A percentile compares a stretch with the other conserved stretches of the same genome.
Evolutionary conservation across 2,329 filamentous ascomycete genomes (phyloP).

Genomic region (Hyphodiscus sp.): DNA sequence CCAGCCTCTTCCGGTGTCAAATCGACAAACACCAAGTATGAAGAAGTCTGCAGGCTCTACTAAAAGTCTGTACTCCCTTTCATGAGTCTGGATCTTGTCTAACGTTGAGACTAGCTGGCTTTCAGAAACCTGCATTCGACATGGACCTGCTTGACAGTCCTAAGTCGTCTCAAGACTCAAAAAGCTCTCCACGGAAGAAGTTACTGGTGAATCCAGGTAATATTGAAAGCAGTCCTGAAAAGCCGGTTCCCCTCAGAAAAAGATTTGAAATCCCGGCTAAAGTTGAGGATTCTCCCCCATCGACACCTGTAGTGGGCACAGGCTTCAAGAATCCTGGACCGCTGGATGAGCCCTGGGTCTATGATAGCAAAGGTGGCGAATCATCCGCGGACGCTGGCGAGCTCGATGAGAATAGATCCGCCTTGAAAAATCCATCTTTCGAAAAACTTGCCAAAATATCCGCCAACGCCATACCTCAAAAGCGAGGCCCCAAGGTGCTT

Average conservation of each 20-base stretch:
- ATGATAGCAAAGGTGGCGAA: not conserved
- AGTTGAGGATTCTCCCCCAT: not conserved
- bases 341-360: not conserved
- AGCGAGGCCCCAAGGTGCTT: not conserved
- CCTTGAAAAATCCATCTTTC: not conserved
- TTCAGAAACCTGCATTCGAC: not conserved
- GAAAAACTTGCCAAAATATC: not conserved
- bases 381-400: not conserved
- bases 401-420: not conserved
- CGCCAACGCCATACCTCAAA: not conserved
- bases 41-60: not conserved
- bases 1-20: not conserved
- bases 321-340: not conserved
- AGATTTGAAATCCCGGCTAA: not conserved
- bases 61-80: not conserved
- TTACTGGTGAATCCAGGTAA: not conserved
- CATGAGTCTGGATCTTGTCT: not conserved
- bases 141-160: not conserved
- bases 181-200: not conserved
- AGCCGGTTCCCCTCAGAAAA: not conserved
- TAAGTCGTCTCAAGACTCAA: not conserved
- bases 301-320: not conserved
- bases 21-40: not conserved
- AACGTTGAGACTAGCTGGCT: not conserved
- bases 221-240: not conserved